phyloP scores from a whole-genome alignment of 2,329 filamentous ascomycete species.

The Tolypocladium endophyticum region DNA sequence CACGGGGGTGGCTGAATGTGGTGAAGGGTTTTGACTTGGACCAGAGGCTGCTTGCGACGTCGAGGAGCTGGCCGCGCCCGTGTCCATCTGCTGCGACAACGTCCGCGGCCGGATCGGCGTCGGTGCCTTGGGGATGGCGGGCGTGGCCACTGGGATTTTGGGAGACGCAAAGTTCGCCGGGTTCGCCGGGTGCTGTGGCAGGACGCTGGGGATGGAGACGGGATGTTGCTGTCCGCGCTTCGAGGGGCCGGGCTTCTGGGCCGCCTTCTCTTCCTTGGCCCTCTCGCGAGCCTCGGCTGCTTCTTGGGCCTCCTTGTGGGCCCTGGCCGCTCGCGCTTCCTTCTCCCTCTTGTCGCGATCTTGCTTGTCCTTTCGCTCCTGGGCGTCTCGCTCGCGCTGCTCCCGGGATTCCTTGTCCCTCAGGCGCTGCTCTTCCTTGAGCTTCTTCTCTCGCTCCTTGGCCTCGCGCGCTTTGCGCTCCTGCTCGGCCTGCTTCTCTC shows the following conservation, averaged over 20 bases:
- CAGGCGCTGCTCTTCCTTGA: conserved; percentile 71
- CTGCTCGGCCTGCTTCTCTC: conserved; percentile 72
- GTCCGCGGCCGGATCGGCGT: conserved; percentile 70
- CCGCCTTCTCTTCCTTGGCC: conserved; percentile 55
- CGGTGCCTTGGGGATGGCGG: conserved; percentile 70
- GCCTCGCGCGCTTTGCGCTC: conserved; percentile 64
- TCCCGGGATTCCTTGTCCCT: conserved; percentile 71
- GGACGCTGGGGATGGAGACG: conserved; percentile 32
- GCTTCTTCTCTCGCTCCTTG: conserved; percentile 66
- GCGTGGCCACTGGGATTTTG: conserved; percentile 67
- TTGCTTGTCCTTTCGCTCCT: conserved; percentile 50
- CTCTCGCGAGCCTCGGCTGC: conserved; percentile 42
- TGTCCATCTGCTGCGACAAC: conserved; percentile 71
- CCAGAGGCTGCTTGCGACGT: conserved; percentile 51
- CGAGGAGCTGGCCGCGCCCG: conserved; percentile 58
- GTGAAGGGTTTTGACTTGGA: conserved; percentile 46
- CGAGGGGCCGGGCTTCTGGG: conserved; percentile 21
- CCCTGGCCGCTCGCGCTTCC: conserved; percentile 43
- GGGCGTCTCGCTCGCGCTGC: conserved; percentile 58
- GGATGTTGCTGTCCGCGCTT: conserved; percentile 24
- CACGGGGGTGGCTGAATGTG: conserved; percentile 50
- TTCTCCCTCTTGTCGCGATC: conserved; percentile 53
- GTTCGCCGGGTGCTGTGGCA: conserved; percentile 50
- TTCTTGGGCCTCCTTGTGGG: conserved; percentile 46
- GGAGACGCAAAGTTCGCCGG: conserved; percentile 60